A percentile compares a stretch with the other conserved stretches of the same genome.
Evolutionary conservation across 305 asterid genomes (phyloP).

Genomic region (Fraxinus dipetala): DNA sequence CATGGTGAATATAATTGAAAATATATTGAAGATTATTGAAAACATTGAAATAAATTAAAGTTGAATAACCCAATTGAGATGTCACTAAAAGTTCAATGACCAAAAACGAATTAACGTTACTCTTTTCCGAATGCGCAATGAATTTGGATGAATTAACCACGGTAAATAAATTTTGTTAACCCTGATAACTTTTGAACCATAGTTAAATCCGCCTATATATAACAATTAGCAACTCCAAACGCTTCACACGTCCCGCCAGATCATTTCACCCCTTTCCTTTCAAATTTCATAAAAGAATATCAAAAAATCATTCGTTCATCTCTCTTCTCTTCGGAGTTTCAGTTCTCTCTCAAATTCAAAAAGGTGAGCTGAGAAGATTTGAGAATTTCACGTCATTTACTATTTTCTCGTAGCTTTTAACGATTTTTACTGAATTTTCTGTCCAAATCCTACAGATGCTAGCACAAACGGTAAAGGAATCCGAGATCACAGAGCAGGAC

Average conservation of each 20-base stretch:
- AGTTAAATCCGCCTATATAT: background rate
- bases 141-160: background rate
- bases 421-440: background rate
- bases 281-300: background rate
- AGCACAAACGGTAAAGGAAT: slow-evolving; percentile 75
- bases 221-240: background rate
- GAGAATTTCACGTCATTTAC: background rate
- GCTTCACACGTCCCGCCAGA: background rate
- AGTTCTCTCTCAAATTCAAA: background rate
- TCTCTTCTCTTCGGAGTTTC: background rate
- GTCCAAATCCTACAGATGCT: slow-evolving; percentile 56
- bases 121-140: background rate
- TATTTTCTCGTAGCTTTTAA: background rate
- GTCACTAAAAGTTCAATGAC: background rate
- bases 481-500: slow-evolving; percentile 93
- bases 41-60: background rate
- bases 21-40: background rate
- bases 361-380: background rate
- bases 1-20: background rate
- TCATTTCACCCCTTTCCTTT: background rate
- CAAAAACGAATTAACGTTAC: background rate
- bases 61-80: background rate
- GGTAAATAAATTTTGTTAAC: background rate
- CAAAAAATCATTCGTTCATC: background rate
- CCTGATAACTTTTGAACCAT: background rate